phyloP scores from a whole-genome alignment of 768 basidiomycete genomes.

The Flagelloscypha sp. region DNA sequence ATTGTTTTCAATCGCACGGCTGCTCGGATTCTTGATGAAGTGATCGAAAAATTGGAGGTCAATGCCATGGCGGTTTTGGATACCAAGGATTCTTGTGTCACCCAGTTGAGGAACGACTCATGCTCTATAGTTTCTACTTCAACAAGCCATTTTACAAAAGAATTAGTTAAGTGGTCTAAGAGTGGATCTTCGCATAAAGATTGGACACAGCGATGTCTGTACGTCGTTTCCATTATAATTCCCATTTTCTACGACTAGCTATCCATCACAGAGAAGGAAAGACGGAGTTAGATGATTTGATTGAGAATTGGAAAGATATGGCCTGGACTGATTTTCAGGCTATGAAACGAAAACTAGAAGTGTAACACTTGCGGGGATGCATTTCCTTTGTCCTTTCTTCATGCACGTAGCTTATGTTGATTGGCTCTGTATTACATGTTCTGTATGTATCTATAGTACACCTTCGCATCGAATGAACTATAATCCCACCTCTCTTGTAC shows the following conservation, averaged over 20 bases:
- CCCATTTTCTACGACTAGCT: neutral
- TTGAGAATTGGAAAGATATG: conserved; percentile 40
- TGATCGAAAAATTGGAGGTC: conserved; percentile 39
- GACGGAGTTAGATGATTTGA: conserved; percentile 43
- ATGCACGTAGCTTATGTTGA: conserved; percentile 9
- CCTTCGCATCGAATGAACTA: neutral
- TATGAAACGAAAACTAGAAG: conserved; percentile 47
- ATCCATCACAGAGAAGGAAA: conserved; percentile 39
- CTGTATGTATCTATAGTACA: neutral
- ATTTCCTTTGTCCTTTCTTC: conserved; percentile 11
- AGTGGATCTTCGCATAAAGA: too few relatives aligned
- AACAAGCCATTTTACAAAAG: too few relatives aligned
- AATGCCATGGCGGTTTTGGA: neutral
- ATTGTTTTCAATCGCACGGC: conserved; percentile 57
- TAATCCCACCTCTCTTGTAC: too few relatives aligned
- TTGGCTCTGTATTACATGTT: neutral
- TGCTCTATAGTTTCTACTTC: too few relatives aligned
- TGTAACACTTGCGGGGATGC: conserved; percentile 24
- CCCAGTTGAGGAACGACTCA: too few relatives aligned
- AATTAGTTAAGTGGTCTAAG: too few relatives aligned
- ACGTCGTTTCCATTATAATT: conserved; percentile 1
- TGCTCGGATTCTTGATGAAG: conserved; percentile 41
- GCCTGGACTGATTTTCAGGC: conserved; percentile 42
- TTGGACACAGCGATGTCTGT: neutral
- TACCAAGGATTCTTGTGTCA: too few relatives aligned